Evolutionary conservation across 2,329 filamentous ascomycete species (phyloP).

Genomic region (Colletotrichum brevisporum): DNA sequence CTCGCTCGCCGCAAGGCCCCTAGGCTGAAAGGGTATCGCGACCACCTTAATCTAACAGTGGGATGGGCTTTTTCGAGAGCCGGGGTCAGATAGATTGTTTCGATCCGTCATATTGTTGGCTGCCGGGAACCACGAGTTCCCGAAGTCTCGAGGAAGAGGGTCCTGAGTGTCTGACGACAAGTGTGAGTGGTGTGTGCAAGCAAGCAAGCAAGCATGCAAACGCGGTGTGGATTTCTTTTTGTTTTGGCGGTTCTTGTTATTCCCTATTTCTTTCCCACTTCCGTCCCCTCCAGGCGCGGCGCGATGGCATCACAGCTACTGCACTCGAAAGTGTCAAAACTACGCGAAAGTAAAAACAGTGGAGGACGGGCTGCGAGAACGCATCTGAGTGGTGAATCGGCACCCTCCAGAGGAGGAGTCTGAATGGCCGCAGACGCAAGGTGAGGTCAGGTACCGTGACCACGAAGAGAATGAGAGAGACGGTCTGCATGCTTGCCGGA

Average conservation of each 20-base stretch:
- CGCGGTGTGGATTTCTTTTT: too few relatives aligned
- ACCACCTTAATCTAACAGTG: slow-evolving; percentile 24
- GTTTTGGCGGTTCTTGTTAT: too few relatives aligned
- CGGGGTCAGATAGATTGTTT: slow-evolving; percentile 1
- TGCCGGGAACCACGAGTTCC: neutral
- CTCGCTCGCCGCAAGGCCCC: slow-evolving; percentile 25
- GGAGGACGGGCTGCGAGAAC: slow-evolving; percentile 9
- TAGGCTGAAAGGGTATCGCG: slow-evolving; percentile 24
- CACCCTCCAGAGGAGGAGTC: neutral
- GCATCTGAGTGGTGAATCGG: slow-evolving; percentile 17
- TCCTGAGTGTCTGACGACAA: neutral
- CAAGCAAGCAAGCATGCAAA: too few relatives aligned
- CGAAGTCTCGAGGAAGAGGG: neutral
- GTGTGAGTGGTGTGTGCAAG: too few relatives aligned
- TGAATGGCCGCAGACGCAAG: slow-evolving; percentile 9
- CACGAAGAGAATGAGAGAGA: neutral
- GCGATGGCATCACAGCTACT: slow-evolving; percentile 29
- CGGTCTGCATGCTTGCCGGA: neutral
- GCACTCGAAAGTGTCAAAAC: slow-evolving; percentile 32
- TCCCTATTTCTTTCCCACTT: too few relatives aligned
- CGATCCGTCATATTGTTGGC: neutral
- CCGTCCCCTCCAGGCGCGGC: slow-evolving; percentile 1
- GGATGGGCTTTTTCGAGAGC: slow-evolving; percentile 13
- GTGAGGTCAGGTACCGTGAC: slow-evolving; percentile 19
- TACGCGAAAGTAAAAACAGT: slow-evolving; percentile 37